phyloP scores from a whole-genome alignment of 768 basidiomycete species.

The Lentinula raphanica region DNA sequence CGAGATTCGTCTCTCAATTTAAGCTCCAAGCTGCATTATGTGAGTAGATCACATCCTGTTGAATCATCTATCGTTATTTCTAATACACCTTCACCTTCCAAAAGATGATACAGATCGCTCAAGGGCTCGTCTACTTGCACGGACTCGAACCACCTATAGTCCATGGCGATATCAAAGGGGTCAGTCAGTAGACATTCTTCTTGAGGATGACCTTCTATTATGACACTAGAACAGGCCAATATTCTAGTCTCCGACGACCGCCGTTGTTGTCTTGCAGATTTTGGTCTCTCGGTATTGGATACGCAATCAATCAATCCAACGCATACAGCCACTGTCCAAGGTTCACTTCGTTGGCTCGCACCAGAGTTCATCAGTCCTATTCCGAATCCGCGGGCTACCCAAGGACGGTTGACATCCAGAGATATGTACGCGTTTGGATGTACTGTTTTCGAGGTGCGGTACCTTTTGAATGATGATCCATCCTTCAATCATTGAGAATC shows the following conservation, averaged over 20 bases:
- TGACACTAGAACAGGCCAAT: conserved; percentile 22
- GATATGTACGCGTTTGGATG: conserved; percentile 13
- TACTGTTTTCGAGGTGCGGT: conserved; percentile 8
- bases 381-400: not conserved
- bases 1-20: conserved; percentile 21
- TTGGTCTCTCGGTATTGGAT: conserved; percentile 15
- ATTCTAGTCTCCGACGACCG: conserved; percentile 20
- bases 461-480: no score
- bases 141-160: conserved; percentile 31
- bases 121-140: conserved; percentile 34
- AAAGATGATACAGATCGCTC: conserved; percentile 28
- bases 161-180: conserved; percentile 38
- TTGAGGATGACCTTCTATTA: no score
- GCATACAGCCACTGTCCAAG: conserved; percentile 1
- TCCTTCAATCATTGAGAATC: not conserved
- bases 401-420: not conserved
- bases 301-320: not conserved
- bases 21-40: not conserved
- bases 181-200: conserved; percentile 16
- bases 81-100: no score
- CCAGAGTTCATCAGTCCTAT: conserved; percentile 10
- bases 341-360: conserved; percentile 11
- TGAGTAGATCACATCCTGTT: conserved; percentile 19
- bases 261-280: conserved; percentile 27
- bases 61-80: conserved; percentile 7